These are phyloP conservation scores for Letharia lupina DNA, from an alignment of 495 filamentous ascomycete species.

Conservation along the genomic window DNA sequence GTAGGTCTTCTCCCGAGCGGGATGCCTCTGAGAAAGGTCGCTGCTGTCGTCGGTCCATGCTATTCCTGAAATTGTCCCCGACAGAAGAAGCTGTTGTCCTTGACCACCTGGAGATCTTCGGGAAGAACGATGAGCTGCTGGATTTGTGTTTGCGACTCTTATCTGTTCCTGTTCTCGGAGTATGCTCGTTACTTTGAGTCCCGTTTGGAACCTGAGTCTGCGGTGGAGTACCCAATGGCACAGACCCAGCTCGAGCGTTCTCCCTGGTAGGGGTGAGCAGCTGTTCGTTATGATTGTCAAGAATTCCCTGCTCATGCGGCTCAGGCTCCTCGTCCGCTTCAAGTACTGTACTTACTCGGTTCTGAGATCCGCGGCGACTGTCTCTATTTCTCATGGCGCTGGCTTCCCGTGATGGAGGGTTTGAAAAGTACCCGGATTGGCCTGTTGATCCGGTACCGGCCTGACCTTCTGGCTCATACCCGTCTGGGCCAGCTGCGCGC, in stretches of 20 bases:
- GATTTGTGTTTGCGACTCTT: slow-evolving; percentile 88
- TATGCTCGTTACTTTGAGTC: slow-evolving; percentile 63
- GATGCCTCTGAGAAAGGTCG: slow-evolving; percentile 50
- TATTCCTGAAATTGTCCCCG: slow-evolving; percentile 47
- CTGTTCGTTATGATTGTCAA: slow-evolving; percentile 40
- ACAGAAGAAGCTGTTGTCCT: slow-evolving; percentile 86
- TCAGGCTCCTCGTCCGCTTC: slow-evolving; percentile 69
- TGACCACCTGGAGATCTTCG: slow-evolving; percentile 94
- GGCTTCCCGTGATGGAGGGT: slow-evolving; percentile 54
- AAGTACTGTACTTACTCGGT: slow-evolving; percentile 80
- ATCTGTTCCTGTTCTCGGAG: slow-evolving; percentile 58
- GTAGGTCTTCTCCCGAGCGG: slow-evolving; percentile 64
- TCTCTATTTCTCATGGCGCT: slow-evolving; percentile 50
- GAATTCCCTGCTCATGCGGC: slow-evolving; percentile 39
- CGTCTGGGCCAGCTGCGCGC: slow-evolving; percentile 35
- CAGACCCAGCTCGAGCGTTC: slow-evolving; percentile 46
- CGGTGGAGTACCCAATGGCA: slow-evolving; percentile 66
- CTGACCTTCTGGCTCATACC: slow-evolving; percentile 77
- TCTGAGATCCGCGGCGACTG: slow-evolving; percentile 54
- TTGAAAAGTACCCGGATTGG: slow-evolving; percentile 69
- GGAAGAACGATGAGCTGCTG: slow-evolving; percentile 78
- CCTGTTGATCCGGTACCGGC: slow-evolving; percentile 68
- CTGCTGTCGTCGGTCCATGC: slow-evolving; percentile 35
- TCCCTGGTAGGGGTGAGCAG: slow-evolving; percentile 37
- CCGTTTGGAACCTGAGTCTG: slow-evolving; percentile 48